A percentile compares a stretch with the other conserved stretches of the same genome.
Evolutionary conservation across 257 asterid species (phyloP).

Genomic region (Przewalskia tangutica): DNA sequence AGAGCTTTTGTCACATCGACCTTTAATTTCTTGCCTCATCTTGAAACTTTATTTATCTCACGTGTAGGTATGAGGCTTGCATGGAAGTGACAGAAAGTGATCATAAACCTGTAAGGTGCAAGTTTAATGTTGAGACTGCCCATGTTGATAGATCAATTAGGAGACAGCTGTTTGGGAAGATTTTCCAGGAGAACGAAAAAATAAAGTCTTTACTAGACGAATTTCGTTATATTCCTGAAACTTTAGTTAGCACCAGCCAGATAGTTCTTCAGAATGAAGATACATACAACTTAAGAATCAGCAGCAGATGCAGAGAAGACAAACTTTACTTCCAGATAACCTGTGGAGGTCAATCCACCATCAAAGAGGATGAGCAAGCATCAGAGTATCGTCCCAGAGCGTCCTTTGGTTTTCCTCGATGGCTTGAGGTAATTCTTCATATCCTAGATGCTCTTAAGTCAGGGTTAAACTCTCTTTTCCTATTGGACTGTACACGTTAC

Average conservation of each 20-base stretch:
- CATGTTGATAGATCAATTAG: slow-evolving; percentile 75
- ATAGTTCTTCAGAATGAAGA: slow-evolving; percentile 68
- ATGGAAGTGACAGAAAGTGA: slow-evolving; percentile 97
- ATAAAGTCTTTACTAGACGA: slow-evolving; percentile 43
- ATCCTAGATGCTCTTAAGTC: not conserved
- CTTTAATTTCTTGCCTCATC: not conserved
- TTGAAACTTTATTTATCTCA: not conserved
- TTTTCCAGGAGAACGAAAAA: slow-evolving; percentile 33
- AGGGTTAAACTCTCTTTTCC: not conserved
- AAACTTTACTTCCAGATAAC: slow-evolving; percentile 44
- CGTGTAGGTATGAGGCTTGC: slow-evolving; percentile 71
- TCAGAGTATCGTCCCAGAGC: slow-evolving; percentile 63
- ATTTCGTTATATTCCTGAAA: slow-evolving; percentile 58
- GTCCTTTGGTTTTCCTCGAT: slow-evolving; percentile 74
- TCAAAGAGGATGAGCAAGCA: slow-evolving; percentile 42
- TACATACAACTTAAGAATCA: slow-evolving; percentile 48
- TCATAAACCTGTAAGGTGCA: slow-evolving; percentile 94
- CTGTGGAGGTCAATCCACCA: slow-evolving; percentile 72
- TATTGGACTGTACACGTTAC: not conserved
- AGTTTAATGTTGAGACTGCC: slow-evolving; percentile 69
- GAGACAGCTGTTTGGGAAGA: slow-evolving; percentile 65
- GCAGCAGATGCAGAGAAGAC: slow-evolving; percentile 58
- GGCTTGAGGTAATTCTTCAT: slow-evolving; percentile 73
- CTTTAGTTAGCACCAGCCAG: slow-evolving; percentile 35
- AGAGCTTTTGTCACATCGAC: not conserved